Conservation (phyloP, 805 yeast species). For the Clavispora vitiphila region DNA sequence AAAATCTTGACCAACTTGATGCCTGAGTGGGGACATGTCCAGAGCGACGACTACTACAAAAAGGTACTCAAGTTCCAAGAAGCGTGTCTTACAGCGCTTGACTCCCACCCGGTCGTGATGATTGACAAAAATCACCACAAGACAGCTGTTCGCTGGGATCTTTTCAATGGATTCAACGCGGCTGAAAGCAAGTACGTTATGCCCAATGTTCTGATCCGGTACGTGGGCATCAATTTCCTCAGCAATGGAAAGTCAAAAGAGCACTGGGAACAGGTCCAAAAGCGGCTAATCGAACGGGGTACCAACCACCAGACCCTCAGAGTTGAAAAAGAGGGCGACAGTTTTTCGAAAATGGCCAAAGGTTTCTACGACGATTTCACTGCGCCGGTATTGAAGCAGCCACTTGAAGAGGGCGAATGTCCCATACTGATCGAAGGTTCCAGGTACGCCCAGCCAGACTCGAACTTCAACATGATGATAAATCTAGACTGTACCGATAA, state of each 20-base stretch:
- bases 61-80: constrained; percentile 46
- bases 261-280: constrained; percentile 49
- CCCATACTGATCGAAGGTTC: constrained; percentile 8
- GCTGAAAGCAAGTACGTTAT: constrained; percentile 42
- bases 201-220: constrained; percentile 39
- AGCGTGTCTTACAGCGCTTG: constrained; percentile 34
- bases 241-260: constrained; percentile 24
- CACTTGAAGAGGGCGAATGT: neutral
- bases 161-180: constrained; percentile 49
- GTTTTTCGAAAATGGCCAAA: constrained; percentile 58
- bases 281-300: constrained; percentile 66
- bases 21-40: constrained; percentile 67
- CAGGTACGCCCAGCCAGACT: constrained; percentile 52
- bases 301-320: constrained; percentile 86
- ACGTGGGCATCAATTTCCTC: constrained; percentile 66
- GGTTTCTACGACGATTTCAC: constrained; percentile 71
- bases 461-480: constrained; percentile 61
- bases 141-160: constrained; percentile 58
- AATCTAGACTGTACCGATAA: constrained; percentile 38
- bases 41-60: constrained; percentile 66
- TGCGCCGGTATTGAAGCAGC: constrained; percentile 30
- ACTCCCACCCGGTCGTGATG: constrained; percentile 48
- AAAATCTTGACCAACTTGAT: constrained; percentile 51
- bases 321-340: constrained; percentile 40
- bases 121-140: constrained; percentile 83